Percentiles rank a stretch among this genome's conserved stretches.
Evolutionary conservation across 345 rosid species (phyloP).

Genomic region (Carallia brachiata): DNA sequence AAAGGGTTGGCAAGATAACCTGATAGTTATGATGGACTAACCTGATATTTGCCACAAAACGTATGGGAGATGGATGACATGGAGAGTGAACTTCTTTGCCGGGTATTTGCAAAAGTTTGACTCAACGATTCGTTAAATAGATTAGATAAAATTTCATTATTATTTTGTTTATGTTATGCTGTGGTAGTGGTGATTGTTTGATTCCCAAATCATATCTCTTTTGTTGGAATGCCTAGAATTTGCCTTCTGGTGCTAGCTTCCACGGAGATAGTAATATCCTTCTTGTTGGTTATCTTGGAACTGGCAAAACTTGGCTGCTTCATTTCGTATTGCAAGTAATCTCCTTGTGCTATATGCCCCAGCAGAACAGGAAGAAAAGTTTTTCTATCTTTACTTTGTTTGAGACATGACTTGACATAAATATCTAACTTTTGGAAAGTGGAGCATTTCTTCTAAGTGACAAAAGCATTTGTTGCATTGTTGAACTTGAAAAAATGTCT

Average conservation of each 20-base stretch:
- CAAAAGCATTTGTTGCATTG: too few species aligned
- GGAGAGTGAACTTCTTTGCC: slow-evolving; percentile 93
- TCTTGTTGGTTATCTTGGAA: too few species aligned
- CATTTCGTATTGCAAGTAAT: slow-evolving; percentile 86
- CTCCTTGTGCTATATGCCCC: slow-evolving; percentile 94
- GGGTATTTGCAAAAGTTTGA: slow-evolving; percentile 40
- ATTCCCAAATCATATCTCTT: slow-evolving; percentile 56
- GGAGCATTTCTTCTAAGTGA: slow-evolving; percentile 25
- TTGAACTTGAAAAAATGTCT: too few species aligned
- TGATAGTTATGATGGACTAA: slow-evolving; percentile 5
- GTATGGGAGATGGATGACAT: slow-evolving; percentile 97
- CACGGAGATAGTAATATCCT: too few species aligned
- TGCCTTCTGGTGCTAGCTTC: too few species aligned
- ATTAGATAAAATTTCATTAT: neutral
- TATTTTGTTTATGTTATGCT: neutral
- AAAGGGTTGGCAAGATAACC: too few species aligned
- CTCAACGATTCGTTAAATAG: neutral
- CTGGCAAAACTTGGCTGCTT: slow-evolving; percentile 33
- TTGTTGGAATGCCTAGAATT: slow-evolving; percentile 67
- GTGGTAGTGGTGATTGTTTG: slow-evolving; percentile 17
- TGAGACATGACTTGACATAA: slow-evolving; percentile 34
- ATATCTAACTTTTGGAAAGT: slow-evolving; percentile 88
- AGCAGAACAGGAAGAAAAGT: slow-evolving; percentile 22
- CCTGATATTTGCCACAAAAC: slow-evolving; percentile 73
- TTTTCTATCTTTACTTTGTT: neutral